phyloP scores from a whole-genome alignment of 805 yeast species.

The Kazachstania africana region DNA sequence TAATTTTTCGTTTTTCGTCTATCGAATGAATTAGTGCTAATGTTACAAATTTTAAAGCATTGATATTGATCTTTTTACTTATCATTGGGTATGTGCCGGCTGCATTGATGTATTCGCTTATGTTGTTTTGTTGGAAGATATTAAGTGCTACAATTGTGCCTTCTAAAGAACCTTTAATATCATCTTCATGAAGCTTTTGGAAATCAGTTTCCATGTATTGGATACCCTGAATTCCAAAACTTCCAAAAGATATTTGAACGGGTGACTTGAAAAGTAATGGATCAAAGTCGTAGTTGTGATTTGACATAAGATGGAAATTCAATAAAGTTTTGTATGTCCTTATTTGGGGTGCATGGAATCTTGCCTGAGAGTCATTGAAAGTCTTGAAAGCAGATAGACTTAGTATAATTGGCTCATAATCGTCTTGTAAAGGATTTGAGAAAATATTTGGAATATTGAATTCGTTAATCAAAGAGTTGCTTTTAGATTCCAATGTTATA shows the following conservation, averaged over 20 bases:
- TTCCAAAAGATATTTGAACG: slow-evolving; percentile 29
- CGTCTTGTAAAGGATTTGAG: slow-evolving; percentile 21
- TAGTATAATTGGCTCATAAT: slow-evolving; percentile 16
- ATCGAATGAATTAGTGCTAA: slow-evolving; percentile 60
- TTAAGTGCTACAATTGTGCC: slow-evolving; percentile 28
- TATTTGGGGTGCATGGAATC: slow-evolving; percentile 40
- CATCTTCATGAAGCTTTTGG: slow-evolving; percentile 23
- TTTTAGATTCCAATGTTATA: slow-evolving; percentile 37
- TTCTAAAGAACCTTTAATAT: slow-evolving; percentile 26
- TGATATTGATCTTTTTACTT: neutral
- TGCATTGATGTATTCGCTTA: slow-evolving; percentile 4
- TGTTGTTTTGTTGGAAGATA: slow-evolving; percentile 2
- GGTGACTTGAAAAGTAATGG: slow-evolving; percentile 34
- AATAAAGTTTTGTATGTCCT: slow-evolving; percentile 40
- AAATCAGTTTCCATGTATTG: slow-evolving; percentile 24
- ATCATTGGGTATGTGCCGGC: slow-evolving; percentile 20
- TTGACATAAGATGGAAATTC: slow-evolving; percentile 37
- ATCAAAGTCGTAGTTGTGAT: slow-evolving; percentile 28
- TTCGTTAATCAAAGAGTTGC: slow-evolving; percentile 18
- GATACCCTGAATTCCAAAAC: slow-evolving; percentile 29
- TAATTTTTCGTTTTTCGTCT: slow-evolving; percentile 25
- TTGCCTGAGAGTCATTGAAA: slow-evolving; percentile 5
- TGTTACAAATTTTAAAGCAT: slow-evolving; percentile 7
- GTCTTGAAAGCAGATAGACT: neutral
- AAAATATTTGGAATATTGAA: slow-evolving; percentile 17